Evolutionary conservation across 2,329 filamentous ascomycete species (phyloP), one percentile per base, ranked within the genome.

Genomic region (Nemania sp.): DNA sequence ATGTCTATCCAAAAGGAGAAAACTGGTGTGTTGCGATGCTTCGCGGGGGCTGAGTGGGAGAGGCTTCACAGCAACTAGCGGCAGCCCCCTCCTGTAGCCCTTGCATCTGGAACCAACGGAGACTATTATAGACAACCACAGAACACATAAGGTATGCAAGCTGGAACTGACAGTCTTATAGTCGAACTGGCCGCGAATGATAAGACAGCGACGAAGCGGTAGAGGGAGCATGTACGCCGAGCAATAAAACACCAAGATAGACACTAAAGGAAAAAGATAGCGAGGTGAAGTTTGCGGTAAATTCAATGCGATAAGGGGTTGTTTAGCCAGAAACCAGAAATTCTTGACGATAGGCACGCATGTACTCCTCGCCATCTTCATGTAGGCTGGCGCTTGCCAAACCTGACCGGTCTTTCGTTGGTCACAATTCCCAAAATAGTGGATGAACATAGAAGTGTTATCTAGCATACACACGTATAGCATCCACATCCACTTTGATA

Each of bases 361-460:
- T 53, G n/a, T 26, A 6, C 22, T 6, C 5, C 20, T 11, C 53
- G 10, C 20, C 26, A 32, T 20, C 11, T 58, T 58, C 59, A 58
- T 54, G 53, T 47, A 62, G 59, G 59, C 60, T 64, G 38, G 47
- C 55, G n/a, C 55, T 56, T 51, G 41, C 29, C 32, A 18, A 59
- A 18, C 55, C 43, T 51, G 18, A 6, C 10, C 55, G 29, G 5
- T 10, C 18, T 43, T 20, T 20, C 18, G 27, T 27, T 43, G 18
- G 26, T 10, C 22, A 43, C 10, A 18, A 58, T 29, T 18, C 35
- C 15, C 24, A 18, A 32, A 10, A 29, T 13, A 13, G 41, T 26
- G 27, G 10, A 43, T 18, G 22, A 24, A 29, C 32, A 52, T 60
- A 49, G 41, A 43, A 55, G 29, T 5, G 10, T 24, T 29, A 18